These are phyloP conservation scores for Penicillium vulpinum DNA, from an alignment of 2,329 filamentous ascomycete species.

Conservation along the genomic window DNA sequence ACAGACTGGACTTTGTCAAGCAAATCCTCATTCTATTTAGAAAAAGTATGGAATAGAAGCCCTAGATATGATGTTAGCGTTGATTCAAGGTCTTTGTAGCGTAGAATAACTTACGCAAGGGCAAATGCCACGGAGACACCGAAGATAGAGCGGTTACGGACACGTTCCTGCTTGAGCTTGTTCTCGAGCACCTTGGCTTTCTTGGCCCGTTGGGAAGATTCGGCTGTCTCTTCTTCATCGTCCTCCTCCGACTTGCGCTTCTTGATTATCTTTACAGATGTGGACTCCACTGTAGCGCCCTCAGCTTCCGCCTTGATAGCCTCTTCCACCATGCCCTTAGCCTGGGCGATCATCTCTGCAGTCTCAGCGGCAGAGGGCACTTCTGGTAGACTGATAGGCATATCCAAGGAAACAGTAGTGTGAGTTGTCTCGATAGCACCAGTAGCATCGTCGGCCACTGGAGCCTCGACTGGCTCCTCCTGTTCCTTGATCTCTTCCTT, in stretches of 20 bases:
- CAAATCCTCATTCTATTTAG: constrained; percentile 21
- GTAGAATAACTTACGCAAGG: constrained; percentile 71
- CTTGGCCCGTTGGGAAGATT: constrained; percentile 61
- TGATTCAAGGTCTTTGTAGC: background rate
- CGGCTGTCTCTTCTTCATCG: constrained; percentile 42
- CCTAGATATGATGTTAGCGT: constrained; percentile 32
- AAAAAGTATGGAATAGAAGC: constrained; percentile 52
- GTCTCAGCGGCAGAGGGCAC: constrained; percentile 76
- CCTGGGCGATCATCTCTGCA: constrained; percentile 78
- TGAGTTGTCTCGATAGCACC: constrained; percentile 66
- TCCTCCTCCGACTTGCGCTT: constrained; percentile 75
- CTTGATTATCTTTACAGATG: constrained; percentile 44
- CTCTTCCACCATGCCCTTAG: constrained; percentile 82
- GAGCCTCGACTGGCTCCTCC: constrained; percentile 57
- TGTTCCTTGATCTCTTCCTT: constrained; percentile 54
- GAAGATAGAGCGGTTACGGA: constrained; percentile 80
- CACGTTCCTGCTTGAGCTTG: constrained; percentile 79
- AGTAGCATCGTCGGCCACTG: constrained; percentile 56
- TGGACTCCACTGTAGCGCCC: constrained; percentile 35
- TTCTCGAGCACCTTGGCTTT: constrained; percentile 69
- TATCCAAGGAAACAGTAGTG: constrained; percentile 73
- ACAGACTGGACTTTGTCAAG: constrained; percentile 1
- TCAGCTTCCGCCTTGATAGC: constrained; percentile 54
- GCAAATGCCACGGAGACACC: constrained; percentile 85
- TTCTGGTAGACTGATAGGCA: constrained; percentile 66